These are phyloP conservation scores for Albifimbria verrucaria DNA, from an alignment of 2,329 filamentous ascomycete species.

Conservation along the genomic window DNA sequence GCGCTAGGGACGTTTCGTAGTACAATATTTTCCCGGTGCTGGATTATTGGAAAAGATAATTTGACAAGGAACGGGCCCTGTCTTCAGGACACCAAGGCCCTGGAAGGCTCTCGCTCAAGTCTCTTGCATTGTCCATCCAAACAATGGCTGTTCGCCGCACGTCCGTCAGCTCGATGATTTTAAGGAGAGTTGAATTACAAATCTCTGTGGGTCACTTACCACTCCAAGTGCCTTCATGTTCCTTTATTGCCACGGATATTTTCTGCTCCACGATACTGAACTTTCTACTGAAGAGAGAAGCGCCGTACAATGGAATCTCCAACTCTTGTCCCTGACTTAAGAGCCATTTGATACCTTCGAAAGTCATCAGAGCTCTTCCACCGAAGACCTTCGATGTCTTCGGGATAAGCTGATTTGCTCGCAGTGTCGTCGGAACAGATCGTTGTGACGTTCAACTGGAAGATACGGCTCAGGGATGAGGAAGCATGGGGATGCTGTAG, in stretches of 20 bases:
- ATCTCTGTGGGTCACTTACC: too few species aligned
- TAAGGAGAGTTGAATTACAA: too few species aligned
- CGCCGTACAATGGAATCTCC: not conserved
- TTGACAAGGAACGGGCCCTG: not conserved
- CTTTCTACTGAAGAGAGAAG: not conserved
- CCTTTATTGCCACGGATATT: not conserved
- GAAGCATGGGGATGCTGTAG: not conserved
- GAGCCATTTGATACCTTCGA: not conserved
- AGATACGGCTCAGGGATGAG: not conserved
- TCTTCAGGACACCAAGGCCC: not conserved
- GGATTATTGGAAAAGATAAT: not conserved
- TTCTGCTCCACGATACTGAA: not conserved
- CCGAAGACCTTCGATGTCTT: not conserved
- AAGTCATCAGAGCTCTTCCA: not conserved
- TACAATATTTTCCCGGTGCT: not conserved
- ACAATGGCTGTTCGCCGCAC: not conserved
- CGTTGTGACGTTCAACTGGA: not conserved
- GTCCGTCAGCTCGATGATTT: not conserved
- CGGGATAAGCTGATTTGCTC: not conserved
- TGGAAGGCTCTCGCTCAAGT: not conserved
- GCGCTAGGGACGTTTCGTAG: not conserved
- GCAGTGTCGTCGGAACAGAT: not conserved
- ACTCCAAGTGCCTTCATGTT: not conserved
- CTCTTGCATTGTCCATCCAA: not conserved
- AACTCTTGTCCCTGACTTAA: not conserved